Base-by-base conservation (phyloP, 306 rosid species). In the Erythrophleum fordii region DNA sequence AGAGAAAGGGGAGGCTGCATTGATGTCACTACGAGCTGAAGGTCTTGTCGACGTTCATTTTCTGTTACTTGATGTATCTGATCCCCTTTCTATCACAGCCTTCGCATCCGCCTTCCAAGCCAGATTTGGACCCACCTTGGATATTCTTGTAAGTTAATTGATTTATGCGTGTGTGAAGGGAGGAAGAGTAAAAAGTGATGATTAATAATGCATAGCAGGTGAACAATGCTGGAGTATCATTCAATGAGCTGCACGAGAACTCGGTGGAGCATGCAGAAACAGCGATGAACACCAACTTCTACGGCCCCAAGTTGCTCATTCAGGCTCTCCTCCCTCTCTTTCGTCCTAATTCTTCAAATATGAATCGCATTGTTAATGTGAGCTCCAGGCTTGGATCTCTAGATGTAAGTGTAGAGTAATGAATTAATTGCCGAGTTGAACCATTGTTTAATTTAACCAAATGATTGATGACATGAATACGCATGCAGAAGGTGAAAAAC, bases 321-420 rank as follows among this genome's bases (percentile, higher is more conserved):
- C 46, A 93, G 66, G 83, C 93, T 16, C 93, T 95, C 3, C 74
- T 91, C 25, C 97, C 95, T 46, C 34, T 82, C 73, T 91, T 95
- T 23, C 94, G 94, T 46, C 81, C 42, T 80, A 87, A 91, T 13
- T 69, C 90, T 68, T 68, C 89, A 53, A 79, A 85, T 26, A 46
- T 49, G 3, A 46, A 80, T 31, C 94, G 99, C 18, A 81, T 95
- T 76, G 90, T 95, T 20, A 95, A 95, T 55, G 67, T 95, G 26
- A 93, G 92, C 78, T 95, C 99, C 8, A 89, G 99, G 74, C 99
- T 95, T 0, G 98, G 99, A 58, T 90, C 94, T 14, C 84, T 91
- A 2, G 56, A 89, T 44, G 99, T 93, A 76, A 67, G 79, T 56
- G 10, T 6, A 7, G 25, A 51, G 1, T 16, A 6, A 52, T 52